Base-by-base conservation (phyloP, 2,329 filamentous ascomycete species). In the Penicillium crustosum region DNA sequence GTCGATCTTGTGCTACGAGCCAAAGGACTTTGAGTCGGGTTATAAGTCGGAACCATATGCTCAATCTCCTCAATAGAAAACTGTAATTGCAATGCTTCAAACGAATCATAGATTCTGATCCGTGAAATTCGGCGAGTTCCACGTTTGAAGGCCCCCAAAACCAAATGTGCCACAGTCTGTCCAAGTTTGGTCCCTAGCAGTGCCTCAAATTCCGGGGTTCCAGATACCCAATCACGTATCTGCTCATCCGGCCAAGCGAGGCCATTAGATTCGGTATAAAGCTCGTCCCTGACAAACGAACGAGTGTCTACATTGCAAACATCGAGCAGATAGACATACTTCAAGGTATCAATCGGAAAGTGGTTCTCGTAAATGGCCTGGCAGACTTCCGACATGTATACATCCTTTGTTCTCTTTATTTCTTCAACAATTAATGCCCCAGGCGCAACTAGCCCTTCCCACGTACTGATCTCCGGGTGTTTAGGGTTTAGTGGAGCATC, bases 101-200 rank as follows among this genome's bases (percentile, higher is more conserved):
- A 35, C 6, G 27, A 23, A 21, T 25, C 8, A 25, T 12, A 55
- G 2, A 17, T 36, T 13, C 38, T 25, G 4, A 57, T n/a, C 5
- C 35, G 49, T 29, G 33, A n/a, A 23, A 57, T 53, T 5, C 49
- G 41, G 1, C 36, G 55, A 48, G 55, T 53, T 35, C 55, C 55
- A 17, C 49, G 35, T 12, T 21, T 10, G 9, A 55, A 55, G 6
- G 59, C 48, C 13, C 56, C 52, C 25, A 59, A 21, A 21, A 61
- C 31, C 31, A 61, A 12, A 43, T 35, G n/a, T 6, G 36, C 59
- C 10, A 53, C 44, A 6, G 44, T 39, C 2, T 31, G 41, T 2
- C 59, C 59, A 38, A 59, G 27, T 7, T 10, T 29, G 4, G 59
- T 55, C 4, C 59, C 59, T 5, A 61, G 35, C 2, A 61, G n/a